Evolutionary conservation across 345 rosid species (phyloP), one percentile per base, ranked within the genome.

Genomic region (Lumnitzera littorea): DNA sequence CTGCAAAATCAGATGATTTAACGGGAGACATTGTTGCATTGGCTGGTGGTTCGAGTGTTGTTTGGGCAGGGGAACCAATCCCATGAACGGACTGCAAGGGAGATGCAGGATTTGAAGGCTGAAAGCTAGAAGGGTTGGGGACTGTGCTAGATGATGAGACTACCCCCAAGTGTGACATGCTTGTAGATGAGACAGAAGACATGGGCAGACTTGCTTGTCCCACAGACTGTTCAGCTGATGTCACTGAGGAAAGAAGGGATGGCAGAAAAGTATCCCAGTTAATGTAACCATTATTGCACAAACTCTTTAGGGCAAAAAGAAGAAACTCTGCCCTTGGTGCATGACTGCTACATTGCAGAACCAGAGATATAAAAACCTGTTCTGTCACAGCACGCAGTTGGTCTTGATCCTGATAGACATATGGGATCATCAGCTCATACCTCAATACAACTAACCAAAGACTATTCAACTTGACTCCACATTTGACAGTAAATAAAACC

Each of bases 291-390:
- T 83, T 80, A 41, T 78, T 68, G 62, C 85, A 83, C 71, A 94
- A 80, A 64, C 82, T 82, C 71, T 84, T 88, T 56, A 91, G 69
- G 46, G 96, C 85, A 83, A 90, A 94, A 59, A 94, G 95, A 59
- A 94, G 86, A 76, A 94, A 94, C 55, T 90, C 97, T 11, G 99
- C 91, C 47, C 91, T 72, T 15, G 97, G 96, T 50, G 84, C 96
- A 74, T 94, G 99, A 67, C 72, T 70, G 69, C 95, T 81, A 58
- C 92, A 90, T 71, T 75, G 88, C 67, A 82, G 73, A 62, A 88
- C 97, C 76, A 88, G 66, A 67, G 86, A 76, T 77, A 88, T 85
- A 69, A 90, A 77, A 56, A 88, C 84, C 36, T 92, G 76, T 66
- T 94, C 99, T 2, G 97, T 82, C 56, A 84, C 87, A 50, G 84